phyloP scores from a whole-genome alignment of 2,329 filamentous ascomycete genomes.

The Fusarium papillatum region DNA sequence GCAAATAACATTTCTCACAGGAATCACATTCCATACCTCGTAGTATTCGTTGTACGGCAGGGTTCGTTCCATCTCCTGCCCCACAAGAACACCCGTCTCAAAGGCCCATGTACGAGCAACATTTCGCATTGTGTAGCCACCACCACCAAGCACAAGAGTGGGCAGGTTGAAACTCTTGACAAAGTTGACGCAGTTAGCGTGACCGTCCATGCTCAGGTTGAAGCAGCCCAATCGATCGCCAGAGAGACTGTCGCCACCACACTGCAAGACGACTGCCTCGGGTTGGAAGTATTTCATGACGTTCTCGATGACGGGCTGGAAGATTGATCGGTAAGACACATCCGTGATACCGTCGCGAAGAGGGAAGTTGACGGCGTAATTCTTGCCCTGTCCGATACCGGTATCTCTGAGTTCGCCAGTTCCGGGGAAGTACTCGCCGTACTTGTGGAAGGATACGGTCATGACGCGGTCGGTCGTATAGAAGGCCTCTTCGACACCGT shows the following conservation, averaged over 20 bases:
- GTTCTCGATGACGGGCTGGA: constrained; percentile 88
- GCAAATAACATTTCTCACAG: constrained; percentile 3
- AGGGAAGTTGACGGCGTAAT: constrained; percentile 93
- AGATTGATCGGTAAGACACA: constrained; percentile 89
- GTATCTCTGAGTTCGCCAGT: constrained; percentile 91
- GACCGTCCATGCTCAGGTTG: constrained; percentile 96
- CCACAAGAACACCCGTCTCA: constrained; percentile 92
- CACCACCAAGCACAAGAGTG: constrained; percentile 92
- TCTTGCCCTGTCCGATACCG: constrained; percentile 88
- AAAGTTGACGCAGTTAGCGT: constrained; percentile 93
- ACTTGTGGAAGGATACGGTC: constrained; percentile 96
- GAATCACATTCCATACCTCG: constrained; percentile 64
- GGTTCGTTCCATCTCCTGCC: constrained; percentile 83
- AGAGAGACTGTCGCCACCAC: constrained; percentile 93
- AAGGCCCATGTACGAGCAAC: constrained; percentile 98
- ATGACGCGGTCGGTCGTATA: constrained; percentile 94
- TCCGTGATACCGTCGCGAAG: constrained; percentile 94
- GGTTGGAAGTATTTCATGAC: constrained; percentile 92
- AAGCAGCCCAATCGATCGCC: constrained; percentile 96
- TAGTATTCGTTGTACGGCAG: constrained; percentile 98
- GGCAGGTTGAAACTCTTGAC: constrained; percentile 90
- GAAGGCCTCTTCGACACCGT: constrained; percentile 94
- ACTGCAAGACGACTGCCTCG: constrained; percentile 94
- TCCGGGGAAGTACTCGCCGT: constrained; percentile 95
- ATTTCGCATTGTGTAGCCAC: constrained; percentile 97